phyloP scores from a whole-genome alignment of 2,329 filamentous ascomycete species.

The Clarireedia paspali region DNA sequence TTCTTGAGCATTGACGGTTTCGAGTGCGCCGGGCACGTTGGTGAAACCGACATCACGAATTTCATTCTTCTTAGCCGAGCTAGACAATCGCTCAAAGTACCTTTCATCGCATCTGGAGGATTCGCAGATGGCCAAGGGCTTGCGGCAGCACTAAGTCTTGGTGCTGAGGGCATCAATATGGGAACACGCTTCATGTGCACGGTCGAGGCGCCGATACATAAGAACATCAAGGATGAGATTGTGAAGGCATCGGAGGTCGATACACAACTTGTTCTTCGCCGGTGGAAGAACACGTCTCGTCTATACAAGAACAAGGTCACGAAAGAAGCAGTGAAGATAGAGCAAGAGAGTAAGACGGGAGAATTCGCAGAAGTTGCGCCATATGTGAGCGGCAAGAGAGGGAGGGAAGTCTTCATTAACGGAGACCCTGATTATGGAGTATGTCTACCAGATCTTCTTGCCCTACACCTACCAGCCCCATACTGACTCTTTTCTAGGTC shows the following conservation, averaged over 20 bases:
- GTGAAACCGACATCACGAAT: constrained; percentile 82
- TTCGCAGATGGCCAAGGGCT: constrained; percentile 93
- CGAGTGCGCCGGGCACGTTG: constrained; percentile 87
- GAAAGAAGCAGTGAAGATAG: constrained; percentile 70
- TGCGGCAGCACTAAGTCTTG: constrained; percentile 81
- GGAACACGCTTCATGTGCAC: constrained; percentile 98
- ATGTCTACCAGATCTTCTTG: constrained; percentile 34
- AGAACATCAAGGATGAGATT: constrained; percentile 90
- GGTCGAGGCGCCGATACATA: constrained; percentile 83
- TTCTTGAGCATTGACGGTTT: constrained; percentile 97
- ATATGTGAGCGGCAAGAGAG: constrained; percentile 82
- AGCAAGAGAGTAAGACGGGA: constrained; percentile 72
- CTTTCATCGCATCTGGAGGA: constrained; percentile 92
- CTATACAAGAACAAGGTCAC: constrained; percentile 89
- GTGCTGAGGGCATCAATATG: constrained; percentile 96
- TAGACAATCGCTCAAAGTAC: constrained; percentile 73
- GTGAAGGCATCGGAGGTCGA: constrained; percentile 84
- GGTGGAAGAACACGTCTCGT: constrained; percentile 89
- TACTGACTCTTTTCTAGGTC: constrained; percentile 45
- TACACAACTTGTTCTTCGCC: constrained; percentile 76
- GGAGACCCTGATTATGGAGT: constrained; percentile 87
- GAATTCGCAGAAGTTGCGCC: constrained; percentile 86
- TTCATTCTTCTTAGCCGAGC: constrained; percentile 82
- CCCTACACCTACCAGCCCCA: neutral
- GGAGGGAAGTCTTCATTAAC: constrained; percentile 83